These are phyloP conservation scores for Acacia pycnantha DNA, from an alignment of 331 rosid species.

Conservation along the genomic window DNA sequence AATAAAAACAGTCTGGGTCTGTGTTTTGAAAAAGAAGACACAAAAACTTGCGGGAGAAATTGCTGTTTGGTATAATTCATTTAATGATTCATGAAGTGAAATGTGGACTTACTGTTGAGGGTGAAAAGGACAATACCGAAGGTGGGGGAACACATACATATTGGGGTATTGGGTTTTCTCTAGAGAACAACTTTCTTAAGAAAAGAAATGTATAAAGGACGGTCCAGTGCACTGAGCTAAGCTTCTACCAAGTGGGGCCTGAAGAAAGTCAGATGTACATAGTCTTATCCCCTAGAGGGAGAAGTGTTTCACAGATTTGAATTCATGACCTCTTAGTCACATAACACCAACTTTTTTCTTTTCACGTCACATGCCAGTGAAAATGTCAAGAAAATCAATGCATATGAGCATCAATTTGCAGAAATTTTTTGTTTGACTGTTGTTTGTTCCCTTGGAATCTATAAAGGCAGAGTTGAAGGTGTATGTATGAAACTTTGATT, in stretches of 20 bases:
- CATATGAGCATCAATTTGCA: background rate
- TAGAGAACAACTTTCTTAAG: background rate
- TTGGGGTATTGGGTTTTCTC: conserved; percentile 10
- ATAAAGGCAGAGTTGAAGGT: background rate
- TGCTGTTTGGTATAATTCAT: background rate
- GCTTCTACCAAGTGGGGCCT: no score
- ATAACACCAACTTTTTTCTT: no score
- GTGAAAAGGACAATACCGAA: background rate
- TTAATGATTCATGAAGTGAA: background rate
- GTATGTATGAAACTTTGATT: background rate
- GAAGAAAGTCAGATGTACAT: no score
- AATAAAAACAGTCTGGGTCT: background rate
- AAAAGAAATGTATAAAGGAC: background rate
- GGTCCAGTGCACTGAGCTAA: no score
- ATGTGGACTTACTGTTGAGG: background rate
- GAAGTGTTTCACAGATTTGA: no score
- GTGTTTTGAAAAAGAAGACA: background rate
- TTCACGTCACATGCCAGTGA: no score
- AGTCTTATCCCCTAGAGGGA: no score
- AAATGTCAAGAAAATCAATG: background rate
- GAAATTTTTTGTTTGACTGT: background rate
- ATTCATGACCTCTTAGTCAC: no score
- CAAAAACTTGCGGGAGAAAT: background rate
- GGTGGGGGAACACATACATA: background rate
- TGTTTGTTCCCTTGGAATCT: background rate